Base-by-base conservation (phyloP, 1,139 yeast genomes). In the Zhuliangozyma blackwelliae region DNA sequence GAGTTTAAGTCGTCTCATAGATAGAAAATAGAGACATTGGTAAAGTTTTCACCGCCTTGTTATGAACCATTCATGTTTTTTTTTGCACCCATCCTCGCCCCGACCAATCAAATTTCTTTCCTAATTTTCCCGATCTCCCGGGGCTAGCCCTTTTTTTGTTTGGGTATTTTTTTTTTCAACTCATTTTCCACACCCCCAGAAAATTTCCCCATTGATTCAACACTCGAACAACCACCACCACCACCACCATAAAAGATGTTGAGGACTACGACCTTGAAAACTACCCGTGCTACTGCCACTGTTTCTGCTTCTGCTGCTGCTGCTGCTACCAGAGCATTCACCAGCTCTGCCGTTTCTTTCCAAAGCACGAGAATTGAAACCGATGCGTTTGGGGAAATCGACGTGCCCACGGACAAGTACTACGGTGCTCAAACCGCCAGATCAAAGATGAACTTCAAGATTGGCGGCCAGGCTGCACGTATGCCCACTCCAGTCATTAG, bases 351-450 rank as follows among this genome's bases (percentile, higher is more conserved):
- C 7, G 41, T 55, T 29, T 46, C 55, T 33, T 47, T 57, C 40
- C 48, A 54, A 36, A 50, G 56, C 41, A 61, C 69, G 42, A 82
- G 97, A 71, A 74, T 75, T 40, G 96, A 88, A 61, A 77, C 87
- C 39, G 96, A 88, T 63, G 95, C 96, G 36, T 88, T 88, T 54
- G 96, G 96, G 48, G 94, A 85, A 55, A 81, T 89, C 54, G 82
- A 82, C 52, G 96, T 87, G 33, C 89, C 87, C 37, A 66, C 75
- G 42, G 74, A 82, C 53, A 79, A 77, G 59, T 87, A 87, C 72
- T 88, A 94, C 90, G 96, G 97, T 43, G 96, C 96, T 29, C 97
- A 89, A 66, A 88, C 96, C 43, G 95, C 88, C 64, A 77, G 90
- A 61, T 80, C 96, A 21, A 71, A 79, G 50, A 83, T 80, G 63